Evolutionary conservation across 805 yeast species (phyloP), one percentile per base, ranked within the genome.

Genomic region (Hyphopichia homilentoma): DNA sequence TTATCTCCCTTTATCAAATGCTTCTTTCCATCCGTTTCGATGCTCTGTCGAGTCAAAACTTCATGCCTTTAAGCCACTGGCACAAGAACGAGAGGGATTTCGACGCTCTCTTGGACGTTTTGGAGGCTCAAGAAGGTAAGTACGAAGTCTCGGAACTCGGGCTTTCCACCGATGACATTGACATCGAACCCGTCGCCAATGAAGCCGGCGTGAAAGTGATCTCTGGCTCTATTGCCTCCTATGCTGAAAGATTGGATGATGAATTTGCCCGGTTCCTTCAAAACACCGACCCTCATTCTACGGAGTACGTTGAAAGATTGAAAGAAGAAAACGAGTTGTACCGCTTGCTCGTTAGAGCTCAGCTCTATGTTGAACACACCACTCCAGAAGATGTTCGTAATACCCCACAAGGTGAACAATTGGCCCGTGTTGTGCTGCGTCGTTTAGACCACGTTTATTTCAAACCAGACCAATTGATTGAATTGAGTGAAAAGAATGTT

Each of bases 391-490:
- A 29, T 47, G 16, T 64, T 59, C 41, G 44, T 45, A 50, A 57
- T 24, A 57, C 62, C 16, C 76, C 40, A 12, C 59, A 68, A 44
- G 70, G 74, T 45, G 79, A 73, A 48, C 80, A 77, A 47, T 68
- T 84, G 45, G 75, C 84, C 18, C 78, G 97, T 59, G 73, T 87
- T 29, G 70, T 87, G 29, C 70, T 81, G 33, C 81, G 93, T 57
- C 79, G 98, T 66, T 68, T 93, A 50, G 96, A 90, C 51, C 95
- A 86, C 64, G 73, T 93, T 40, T 93, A 93, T 69, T 93, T 79
- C 79, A 93, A 93, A 68, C 90, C 96, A 22, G 73, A 75, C 36
- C 76, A 75, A 41, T 78, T 93, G 44, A 81, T 88, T 41, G 61
- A 65, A 30, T 69, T 76, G 38, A 70, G 77, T 43, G 98, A 93